Conservation (phyloP, 495 filamentous ascomycete genomes). For the Podospora australis region DNA sequence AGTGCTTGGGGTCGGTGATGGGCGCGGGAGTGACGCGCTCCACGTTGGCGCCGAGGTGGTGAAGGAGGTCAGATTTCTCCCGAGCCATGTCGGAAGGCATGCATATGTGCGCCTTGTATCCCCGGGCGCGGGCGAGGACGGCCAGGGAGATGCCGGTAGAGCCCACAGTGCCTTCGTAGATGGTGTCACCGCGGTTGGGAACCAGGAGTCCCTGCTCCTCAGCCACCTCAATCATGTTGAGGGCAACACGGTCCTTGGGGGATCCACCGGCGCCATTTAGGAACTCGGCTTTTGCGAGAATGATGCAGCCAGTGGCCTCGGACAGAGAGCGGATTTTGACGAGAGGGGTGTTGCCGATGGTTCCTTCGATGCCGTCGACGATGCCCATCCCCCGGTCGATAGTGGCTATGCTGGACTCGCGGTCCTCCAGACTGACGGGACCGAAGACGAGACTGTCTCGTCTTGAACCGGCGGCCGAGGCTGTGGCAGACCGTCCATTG, state of each 20-base stretch:
- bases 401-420: slow-evolving; percentile 16
- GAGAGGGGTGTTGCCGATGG: slow-evolving; percentile 90
- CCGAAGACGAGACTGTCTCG: slow-evolving; percentile 34
- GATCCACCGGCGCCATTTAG: slow-evolving; percentile 93
- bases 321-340: slow-evolving; percentile 83
- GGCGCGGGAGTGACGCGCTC: slow-evolving; percentile 85
- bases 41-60: slow-evolving; percentile 83
- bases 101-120: slow-evolving; percentile 91
- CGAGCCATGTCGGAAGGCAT: slow-evolving; percentile 89
- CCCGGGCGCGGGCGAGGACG: slow-evolving; percentile 75
- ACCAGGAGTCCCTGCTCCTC: slow-evolving; percentile 70
- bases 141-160: slow-evolving; percentile 92
- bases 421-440: slow-evolving; percentile 49
- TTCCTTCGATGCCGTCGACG: slow-evolving; percentile 76
- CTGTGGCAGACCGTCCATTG: slow-evolving; percentile 2
- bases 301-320: slow-evolving; percentile 85
- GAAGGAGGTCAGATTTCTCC: slow-evolving; percentile 84
- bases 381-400: slow-evolving; percentile 23
- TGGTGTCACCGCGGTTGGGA: slow-evolving; percentile 78
- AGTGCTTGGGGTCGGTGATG: slow-evolving; percentile 84
- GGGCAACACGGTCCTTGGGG: slow-evolving; percentile 90
- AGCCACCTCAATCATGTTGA: slow-evolving; percentile 80
- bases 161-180: slow-evolving; percentile 97
- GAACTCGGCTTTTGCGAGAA: slow-evolving; percentile 94
- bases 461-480: slow-evolving; percentile 8